Evolutionary conservation across 345 rosid genomes (phyloP), one percentile per base, ranked within the genome.

Genomic region (Schrenkiella parvula): DNA sequence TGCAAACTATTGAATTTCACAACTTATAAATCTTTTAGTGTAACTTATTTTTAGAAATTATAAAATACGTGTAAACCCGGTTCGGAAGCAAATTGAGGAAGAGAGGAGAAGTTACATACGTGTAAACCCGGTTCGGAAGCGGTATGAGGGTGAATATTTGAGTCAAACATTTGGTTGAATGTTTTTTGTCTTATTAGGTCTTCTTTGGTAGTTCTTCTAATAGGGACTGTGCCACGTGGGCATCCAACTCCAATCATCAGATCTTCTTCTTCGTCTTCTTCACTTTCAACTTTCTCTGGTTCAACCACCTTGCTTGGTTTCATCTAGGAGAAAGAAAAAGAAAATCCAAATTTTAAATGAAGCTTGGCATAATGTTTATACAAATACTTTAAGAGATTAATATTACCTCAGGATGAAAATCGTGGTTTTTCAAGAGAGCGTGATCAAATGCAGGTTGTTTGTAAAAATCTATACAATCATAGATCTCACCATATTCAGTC

Each of bases 201-300:
- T 7, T 57, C 81, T 68, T 79, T 76, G 0, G 78, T 71, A 4
- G 50, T 63, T 41, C 71, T 73, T 26, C 64, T 66, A n/a, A 83
- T 81, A 15, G 84, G 84, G 37, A 81, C 80, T 0, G 83, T 81
- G 25, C 76, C 84, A 2, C 2, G 13, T 38, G 83, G 87, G 50
- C 87, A 83, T 29, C 78, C 76, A 17, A 53, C 10, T 28, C 69
- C 56, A 13, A 9, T 46, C 57, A 3, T 32, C 21, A 4, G 31
- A 0, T 23, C 9, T 47, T 21, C 4, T 39, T 53, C 17, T 48
- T 29, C 41, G 17, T 17, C 28, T 25, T 38, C 31, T 21, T 25
- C 19, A 3, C 8, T 66, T 29, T 35, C 15, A 70, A 11, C 2
- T 46, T 72, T 41, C 58, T 37, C 4, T 34, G 17, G 43, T 31